Evolutionary conservation across 441 rosid species (phyloP).

Genomic region (Viola pubescens): DNA sequence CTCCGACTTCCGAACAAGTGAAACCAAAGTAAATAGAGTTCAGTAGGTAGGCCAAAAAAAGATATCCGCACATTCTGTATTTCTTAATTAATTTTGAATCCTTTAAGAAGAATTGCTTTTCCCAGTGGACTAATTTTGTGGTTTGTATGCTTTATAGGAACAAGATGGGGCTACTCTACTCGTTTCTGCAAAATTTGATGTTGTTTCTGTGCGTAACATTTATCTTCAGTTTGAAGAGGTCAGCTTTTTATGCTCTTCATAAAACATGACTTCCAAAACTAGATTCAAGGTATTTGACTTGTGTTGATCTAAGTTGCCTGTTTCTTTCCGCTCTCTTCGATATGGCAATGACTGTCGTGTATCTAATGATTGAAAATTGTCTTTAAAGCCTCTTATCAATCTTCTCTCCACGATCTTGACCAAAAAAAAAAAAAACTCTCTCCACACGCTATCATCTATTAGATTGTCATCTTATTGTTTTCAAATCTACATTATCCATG

Average conservation of each 20-base stretch:
- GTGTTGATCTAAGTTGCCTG: not conserved
- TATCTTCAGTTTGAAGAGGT: slow-evolving; percentile 94
- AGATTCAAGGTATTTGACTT: slow-evolving; percentile 6
- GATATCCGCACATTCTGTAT: no score
- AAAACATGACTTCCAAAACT: slow-evolving; percentile 11
- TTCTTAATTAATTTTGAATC: not conserved
- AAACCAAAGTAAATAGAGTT: no score
- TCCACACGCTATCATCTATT: no score
- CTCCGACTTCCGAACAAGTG: no score
- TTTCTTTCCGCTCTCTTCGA: not conserved
- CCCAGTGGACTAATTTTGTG: slow-evolving; percentile 7
- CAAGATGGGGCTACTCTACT: slow-evolving; percentile 88
- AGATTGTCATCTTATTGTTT: no score
- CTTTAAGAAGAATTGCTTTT: not conserved
- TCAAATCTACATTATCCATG: not conserved
- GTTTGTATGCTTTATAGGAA: slow-evolving; percentile 41
- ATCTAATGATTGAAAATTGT: no score
- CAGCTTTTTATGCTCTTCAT: slow-evolving; percentile 25
- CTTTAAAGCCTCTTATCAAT: no score
- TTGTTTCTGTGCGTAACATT: slow-evolving; percentile 64
- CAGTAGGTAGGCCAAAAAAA: no score
- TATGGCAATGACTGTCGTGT: no score
- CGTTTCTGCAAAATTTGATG: slow-evolving; percentile 78
- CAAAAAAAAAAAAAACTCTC: no score
- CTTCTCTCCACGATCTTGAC: no score